A percentile compares a stretch with the other conserved stretches of the same genome.
phyloP scores from a whole-genome alignment of 257 asterid species.

The Solanum arcanum region DNA sequence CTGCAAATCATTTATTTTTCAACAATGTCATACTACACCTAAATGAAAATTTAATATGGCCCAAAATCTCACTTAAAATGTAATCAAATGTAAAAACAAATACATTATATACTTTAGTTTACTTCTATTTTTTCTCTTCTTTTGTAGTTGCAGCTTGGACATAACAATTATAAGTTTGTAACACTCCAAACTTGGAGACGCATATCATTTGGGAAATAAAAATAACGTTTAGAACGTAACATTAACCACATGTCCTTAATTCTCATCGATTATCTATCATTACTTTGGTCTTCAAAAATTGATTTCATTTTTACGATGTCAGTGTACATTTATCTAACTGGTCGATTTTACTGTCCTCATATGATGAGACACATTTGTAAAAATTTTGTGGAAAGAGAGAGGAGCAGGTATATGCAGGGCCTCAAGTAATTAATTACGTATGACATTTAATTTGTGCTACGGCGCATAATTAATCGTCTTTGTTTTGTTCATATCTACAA shows the following conservation, averaged over 20 bases:
- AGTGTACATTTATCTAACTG: background rate
- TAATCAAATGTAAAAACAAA: too few relatives aligned
- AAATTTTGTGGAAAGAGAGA: background rate
- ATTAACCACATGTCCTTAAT: background rate
- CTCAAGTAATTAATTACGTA: background rate
- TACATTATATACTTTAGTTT: background rate
- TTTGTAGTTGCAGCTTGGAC: background rate
- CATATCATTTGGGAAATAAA: background rate
- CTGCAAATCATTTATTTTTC: background rate
- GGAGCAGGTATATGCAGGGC: background rate
- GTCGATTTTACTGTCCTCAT: background rate
- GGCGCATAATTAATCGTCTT: background rate
- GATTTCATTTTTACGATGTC: background rate
- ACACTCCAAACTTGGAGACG: background rate
- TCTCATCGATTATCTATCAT: background rate
- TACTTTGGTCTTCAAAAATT: too few relatives aligned
- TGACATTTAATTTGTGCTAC: background rate
- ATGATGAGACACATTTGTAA: background rate
- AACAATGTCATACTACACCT: background rate
- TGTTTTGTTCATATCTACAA: background rate
- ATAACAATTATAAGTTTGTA: background rate
- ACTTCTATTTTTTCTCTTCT: background rate
- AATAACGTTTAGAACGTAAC: background rate
- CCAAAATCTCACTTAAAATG: background rate
- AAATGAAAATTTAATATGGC: background rate